Evolutionary conservation across 345 rosid species (phyloP).

Genomic region (Lepidium aucheri): DNA sequence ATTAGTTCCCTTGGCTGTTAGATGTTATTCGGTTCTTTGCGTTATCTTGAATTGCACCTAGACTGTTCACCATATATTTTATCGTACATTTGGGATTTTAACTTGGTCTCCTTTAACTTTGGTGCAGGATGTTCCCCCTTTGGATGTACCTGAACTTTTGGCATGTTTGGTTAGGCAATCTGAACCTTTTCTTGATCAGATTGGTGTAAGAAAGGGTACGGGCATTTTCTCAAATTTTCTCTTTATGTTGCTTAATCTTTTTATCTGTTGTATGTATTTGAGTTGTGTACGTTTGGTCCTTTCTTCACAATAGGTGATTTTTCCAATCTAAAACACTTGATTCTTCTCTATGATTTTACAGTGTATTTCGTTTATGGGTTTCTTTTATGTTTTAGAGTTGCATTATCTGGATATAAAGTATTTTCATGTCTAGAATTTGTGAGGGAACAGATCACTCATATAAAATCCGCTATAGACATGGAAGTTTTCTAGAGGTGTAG

Average conservation of each 20-base stretch:
- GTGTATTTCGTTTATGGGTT: background rate
- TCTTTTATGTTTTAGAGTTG: background rate
- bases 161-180: slow-evolving; percentile 89
- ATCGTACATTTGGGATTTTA: background rate
- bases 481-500: background rate
- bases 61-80: too few relatives aligned
- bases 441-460: background rate
- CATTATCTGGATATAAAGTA: background rate
- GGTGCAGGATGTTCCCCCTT: slow-evolving; percentile 66
- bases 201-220: slow-evolving; percentile 77
- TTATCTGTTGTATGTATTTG: background rate
- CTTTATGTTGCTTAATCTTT: background rate
- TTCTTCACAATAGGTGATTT: background rate
- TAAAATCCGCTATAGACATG: background rate
- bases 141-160: slow-evolving; percentile 83
- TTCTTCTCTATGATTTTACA: background rate
- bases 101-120: background rate
- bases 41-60: background rate
- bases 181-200: slow-evolving; percentile 84
- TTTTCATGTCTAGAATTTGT: background rate
- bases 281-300: background rate
- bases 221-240: background rate
- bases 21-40: background rate
- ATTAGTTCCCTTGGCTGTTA: background rate
- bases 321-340: background rate